Evolutionary conservation across 2,329 filamentous ascomycete species (phyloP).

Genomic region (Aureobasidium sp.): DNA sequence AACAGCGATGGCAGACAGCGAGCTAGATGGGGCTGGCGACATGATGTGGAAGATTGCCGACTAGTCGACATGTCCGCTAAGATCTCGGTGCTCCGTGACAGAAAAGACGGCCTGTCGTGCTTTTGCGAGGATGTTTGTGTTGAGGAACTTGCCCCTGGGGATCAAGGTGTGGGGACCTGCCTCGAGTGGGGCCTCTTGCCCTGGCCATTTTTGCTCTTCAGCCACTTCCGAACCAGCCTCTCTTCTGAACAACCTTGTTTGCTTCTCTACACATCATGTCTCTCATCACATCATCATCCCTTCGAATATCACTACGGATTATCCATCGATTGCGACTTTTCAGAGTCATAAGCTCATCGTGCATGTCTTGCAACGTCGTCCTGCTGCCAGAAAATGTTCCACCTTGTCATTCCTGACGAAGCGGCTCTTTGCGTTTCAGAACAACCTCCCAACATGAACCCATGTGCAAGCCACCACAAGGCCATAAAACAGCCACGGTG

Average conservation of each 20-base stretch:
- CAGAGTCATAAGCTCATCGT: neutral
- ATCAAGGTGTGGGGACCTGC: neutral
- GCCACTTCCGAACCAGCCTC: neutral
- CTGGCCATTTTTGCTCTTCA: neutral
- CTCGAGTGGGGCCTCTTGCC: neutral
- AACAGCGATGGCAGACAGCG: neutral
- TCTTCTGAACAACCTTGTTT: neutral
- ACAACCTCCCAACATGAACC: constrained; percentile 5
- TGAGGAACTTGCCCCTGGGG: neutral
- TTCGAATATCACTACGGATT: neutral
- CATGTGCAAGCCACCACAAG: constrained; percentile 5
- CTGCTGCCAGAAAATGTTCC: neutral
- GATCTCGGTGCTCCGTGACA: neutral
- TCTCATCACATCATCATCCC: neutral
- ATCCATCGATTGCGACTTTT: neutral
- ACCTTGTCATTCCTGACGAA: neutral
- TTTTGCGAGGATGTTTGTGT: neutral
- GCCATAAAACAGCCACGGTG: neutral
- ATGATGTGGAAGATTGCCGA: neutral
- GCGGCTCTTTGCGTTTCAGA: constrained; percentile 11
- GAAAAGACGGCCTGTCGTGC: neutral
- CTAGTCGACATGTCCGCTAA: neutral
- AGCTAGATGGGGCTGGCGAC: neutral
- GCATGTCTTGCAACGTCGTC: neutral
- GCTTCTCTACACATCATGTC: neutral